Conservation (phyloP, 2,329 filamentous ascomycete species). For the Scytalidium sp. region DNA sequence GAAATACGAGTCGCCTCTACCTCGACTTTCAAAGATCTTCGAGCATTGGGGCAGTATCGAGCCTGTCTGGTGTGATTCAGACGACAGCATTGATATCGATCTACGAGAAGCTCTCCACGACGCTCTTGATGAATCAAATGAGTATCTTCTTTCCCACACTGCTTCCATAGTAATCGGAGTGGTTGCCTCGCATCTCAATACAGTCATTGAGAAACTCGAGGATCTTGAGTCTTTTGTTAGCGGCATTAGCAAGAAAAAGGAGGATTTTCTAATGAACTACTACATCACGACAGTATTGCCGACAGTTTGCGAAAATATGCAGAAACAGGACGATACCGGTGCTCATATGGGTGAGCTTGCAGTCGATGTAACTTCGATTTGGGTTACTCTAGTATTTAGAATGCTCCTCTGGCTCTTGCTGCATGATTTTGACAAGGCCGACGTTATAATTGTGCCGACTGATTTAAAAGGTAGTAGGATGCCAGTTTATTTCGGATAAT, state of each 20-base stretch:
- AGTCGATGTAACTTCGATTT: conserved; percentile 36
- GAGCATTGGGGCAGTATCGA: conserved; percentile 16
- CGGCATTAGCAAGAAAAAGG: conserved; percentile 39
- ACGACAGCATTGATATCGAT: conserved; percentile 20
- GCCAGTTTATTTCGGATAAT: conserved; percentile 51
- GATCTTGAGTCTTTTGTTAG: conserved; percentile 32
- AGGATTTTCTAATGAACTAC: conserved; percentile 47
- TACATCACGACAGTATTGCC: conserved; percentile 46
- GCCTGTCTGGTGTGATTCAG: conserved; percentile 7
- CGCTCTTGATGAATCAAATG: conserved; percentile 18
- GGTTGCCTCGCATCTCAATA: conserved; percentile 20
- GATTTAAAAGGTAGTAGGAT: conserved; percentile 52
- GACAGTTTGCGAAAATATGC: conserved; percentile 35
- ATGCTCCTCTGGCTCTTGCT: conserved; percentile 58
- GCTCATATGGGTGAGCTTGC: conserved; percentile 15
- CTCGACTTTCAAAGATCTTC: conserved; percentile 11
- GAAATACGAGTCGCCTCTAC: not conserved
- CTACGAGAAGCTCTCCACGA: conserved; percentile 23
- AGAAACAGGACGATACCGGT: conserved; percentile 21
- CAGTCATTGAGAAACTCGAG: conserved; percentile 41
- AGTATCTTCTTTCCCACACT: conserved; percentile 15
- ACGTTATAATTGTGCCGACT: conserved; percentile 50
- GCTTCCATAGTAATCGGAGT: conserved; percentile 17
- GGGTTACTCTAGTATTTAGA: conserved; percentile 52
- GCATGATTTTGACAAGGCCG: conserved; percentile 54